phyloP scores from a whole-genome alignment of 2,329 filamentous ascomycete genomes.

The Phoma sp. region DNA sequence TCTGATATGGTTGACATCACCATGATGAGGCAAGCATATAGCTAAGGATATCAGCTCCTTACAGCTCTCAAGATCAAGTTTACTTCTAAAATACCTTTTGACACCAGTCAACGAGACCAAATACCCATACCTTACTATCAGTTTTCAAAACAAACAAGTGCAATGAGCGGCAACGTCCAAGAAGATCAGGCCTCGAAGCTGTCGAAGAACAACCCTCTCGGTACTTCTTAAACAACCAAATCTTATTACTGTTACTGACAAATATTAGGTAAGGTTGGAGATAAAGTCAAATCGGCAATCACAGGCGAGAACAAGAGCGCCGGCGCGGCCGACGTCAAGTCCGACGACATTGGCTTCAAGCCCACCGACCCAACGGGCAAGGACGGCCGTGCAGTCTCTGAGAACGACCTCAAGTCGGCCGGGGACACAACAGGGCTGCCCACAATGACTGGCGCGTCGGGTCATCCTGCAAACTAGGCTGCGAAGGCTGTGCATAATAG shows the following conservation, averaged over 20 bases:
- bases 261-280: neutral
- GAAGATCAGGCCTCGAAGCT: constrained; percentile 10
- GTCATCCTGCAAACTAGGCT: neutral
- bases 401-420: constrained; percentile 4
- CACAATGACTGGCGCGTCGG: constrained; percentile 5
- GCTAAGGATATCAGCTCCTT: too few relatives aligned
- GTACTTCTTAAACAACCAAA: neutral
- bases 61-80: too few relatives aligned
- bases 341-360: constrained; percentile 9
- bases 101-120: too few relatives aligned
- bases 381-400: constrained; percentile 6
- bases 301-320: too few relatives aligned
- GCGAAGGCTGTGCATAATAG: neutral
- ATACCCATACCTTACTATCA: too few relatives aligned
- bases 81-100: too few relatives aligned
- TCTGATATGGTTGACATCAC: constrained; percentile 5
- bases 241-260: neutral
- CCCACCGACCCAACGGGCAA: constrained; percentile 4
- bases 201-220: constrained; percentile 7
- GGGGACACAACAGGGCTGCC: constrained; percentile 5
- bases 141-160: neutral
- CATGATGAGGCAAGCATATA: neutral
- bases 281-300: neutral
- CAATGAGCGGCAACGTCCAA: neutral
- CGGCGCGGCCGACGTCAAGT: neutral